Conservation (phyloP, 164 flowering plant genomes). For the Macadamia integrifolia region DNA sequence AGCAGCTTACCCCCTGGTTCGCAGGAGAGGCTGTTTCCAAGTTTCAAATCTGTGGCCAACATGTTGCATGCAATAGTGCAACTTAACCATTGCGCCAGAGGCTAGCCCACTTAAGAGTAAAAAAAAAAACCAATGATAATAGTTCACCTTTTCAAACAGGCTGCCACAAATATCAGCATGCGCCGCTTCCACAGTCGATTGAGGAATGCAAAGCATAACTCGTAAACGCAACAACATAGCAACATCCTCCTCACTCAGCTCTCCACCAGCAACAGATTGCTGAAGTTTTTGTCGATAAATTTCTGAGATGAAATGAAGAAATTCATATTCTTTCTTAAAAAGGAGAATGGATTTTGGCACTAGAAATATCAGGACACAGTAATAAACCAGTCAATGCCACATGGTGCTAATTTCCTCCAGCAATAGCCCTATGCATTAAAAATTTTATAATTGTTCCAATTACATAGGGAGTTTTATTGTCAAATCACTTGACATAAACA, state of each 20-base stretch:
- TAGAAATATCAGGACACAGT: not conserved
- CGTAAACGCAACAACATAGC: constrained; percentile 62
- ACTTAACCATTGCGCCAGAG: no score
- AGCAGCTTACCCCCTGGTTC: no score
- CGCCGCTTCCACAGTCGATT: constrained; percentile 80
- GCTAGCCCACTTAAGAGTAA: not conserved
- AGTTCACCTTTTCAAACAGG: constrained; percentile 84
- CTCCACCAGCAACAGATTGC: constrained; percentile 73
- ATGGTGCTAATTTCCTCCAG: not conserved
- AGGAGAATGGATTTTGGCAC: no score
- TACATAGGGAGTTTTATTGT: no score
- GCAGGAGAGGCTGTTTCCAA: no score
- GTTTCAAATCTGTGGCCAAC: no score
- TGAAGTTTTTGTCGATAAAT: constrained; percentile 92
- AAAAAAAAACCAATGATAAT: not conserved
- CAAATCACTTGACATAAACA: no score
- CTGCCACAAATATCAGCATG: constrained; percentile 94
- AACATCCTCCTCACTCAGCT: constrained; percentile 72
- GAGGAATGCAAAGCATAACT: constrained; percentile 91
- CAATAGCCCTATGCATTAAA: not conserved
- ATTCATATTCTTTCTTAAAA: not conserved
- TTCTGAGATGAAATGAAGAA: constrained; percentile 37
- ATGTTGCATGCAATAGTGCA: no score
- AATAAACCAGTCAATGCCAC: not conserved
- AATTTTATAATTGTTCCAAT: no score